Evolutionary conservation across 1,139 yeast genomes (phyloP), one percentile per base, ranked within the genome.

Genomic region (Lodderomyces margitis): DNA sequence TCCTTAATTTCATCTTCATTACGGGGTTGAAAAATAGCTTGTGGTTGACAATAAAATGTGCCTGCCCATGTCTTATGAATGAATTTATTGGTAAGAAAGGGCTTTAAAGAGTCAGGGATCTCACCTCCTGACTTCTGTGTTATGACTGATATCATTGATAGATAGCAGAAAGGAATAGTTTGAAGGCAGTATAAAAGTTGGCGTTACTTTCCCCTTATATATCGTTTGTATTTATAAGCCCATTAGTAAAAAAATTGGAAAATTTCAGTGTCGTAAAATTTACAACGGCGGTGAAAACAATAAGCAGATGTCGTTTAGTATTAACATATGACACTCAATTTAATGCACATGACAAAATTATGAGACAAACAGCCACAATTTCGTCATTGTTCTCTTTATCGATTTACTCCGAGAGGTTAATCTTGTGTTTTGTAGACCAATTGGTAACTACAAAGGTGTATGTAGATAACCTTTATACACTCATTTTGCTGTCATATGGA

Each of bases 31-130:
- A 87, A 82, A 52, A 78, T 85, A 23, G 83, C 77, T 54, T 78
- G 81, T 0, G 98, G 97, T 44, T 68, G 71, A 57, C 96, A 84
- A 33, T 66, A 58, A 61, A 86, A 89, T 7, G 96, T 91, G 20
- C 88, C 87, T 0, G 98, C 98, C 98, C 98, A 92, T 37, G 96
- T 91, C 41, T 69, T 62, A 56, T 84, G 91, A 42, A 68, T 50
- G 34, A 66, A 37, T 48, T 66, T 66, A 36, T 70, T 65, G 19
- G 74, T 68, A 11, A 51, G 57, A 47, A 72, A 70, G 17, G 63
- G 54, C 38, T 53, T 55, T 19, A 72, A 47, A 17, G 62, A 55
- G 27, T 59, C 58, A 2, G 74, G 74, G 14, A 68, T 52, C 10
- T 23, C 31, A 28, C 32, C 32, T 12, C 28, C 19, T 15, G 33